Percentiles rank a stretch among this genome's conserved stretches.
Evolutionary conservation across 2,329 filamentous ascomycete species (phyloP).

Genomic region (Beauveria bassiana): DNA sequence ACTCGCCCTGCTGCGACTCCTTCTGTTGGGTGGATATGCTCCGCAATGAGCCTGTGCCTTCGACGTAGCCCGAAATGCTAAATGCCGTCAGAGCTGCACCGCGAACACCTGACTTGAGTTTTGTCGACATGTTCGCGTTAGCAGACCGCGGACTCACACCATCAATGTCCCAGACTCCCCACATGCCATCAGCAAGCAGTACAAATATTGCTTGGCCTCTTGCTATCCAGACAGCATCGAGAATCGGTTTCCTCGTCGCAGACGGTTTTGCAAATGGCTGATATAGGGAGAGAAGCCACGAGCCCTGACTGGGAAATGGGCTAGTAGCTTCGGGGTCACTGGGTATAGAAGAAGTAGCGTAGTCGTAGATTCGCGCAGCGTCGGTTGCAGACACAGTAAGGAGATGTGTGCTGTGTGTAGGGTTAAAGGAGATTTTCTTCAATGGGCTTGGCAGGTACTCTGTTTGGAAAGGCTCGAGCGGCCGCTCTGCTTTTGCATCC

Average conservation of each 20-base stretch:
- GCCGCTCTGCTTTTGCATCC: constrained; percentile 26
- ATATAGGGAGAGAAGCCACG: constrained; percentile 57
- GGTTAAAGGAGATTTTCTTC: constrained; percentile 52
- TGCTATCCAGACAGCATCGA: constrained; percentile 55
- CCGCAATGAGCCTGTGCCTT: constrained; percentile 51
- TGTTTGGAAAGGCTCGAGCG: constrained; percentile 48
- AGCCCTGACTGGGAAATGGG: constrained; percentile 49
- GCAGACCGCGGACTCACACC: constrained; percentile 40
- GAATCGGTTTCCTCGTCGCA: constrained; percentile 48
- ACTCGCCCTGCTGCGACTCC: constrained; percentile 37
- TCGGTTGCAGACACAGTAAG: constrained; percentile 48
- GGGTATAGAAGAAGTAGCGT: constrained; percentile 43
- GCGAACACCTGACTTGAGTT: constrained; percentile 42
- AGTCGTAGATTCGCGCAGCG: constrained; percentile 56
- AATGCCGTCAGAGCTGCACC: constrained; percentile 54
- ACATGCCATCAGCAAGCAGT: constrained; percentile 55
- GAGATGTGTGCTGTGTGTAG: constrained; percentile 49
- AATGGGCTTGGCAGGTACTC: constrained; percentile 50
- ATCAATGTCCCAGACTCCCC: constrained; percentile 62
- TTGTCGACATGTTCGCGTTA: constrained; percentile 38
- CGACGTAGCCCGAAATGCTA: constrained; percentile 50
- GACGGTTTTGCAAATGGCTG: constrained; percentile 45
- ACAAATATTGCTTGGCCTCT: constrained; percentile 52
- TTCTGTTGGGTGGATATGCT: constrained; percentile 27
- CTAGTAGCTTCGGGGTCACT: constrained; percentile 43